Base-by-base conservation (phyloP, 1,284 basidiomycete species). In the Malassezia obtusa region DNA sequence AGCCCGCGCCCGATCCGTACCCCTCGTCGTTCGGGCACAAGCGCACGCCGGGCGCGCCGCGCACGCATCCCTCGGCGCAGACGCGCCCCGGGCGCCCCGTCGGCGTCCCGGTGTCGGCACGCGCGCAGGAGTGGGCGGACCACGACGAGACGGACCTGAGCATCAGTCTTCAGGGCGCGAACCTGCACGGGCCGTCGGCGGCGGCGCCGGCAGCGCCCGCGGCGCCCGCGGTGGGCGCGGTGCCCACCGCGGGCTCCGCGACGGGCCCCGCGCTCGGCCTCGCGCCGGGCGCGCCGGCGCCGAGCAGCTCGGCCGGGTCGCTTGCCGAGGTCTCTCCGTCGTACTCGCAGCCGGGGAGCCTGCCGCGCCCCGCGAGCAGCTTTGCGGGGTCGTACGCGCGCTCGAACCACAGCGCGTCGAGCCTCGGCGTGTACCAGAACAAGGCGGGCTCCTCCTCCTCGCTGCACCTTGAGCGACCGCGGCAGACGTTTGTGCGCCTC, bases 401-500 rank as follows among this genome's bases (percentile, higher is more conserved):
- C 40, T 43, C 40, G 40, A 43, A 43, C 30, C 22, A 43, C 30
- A 26, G 30, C 24, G 30, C 17, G 28, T 38, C 24, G 26, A 50
- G 48, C 24, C 26, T 40, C 8, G 25, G 26, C 17, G 19, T 30
- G 24, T 22, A 26, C 22, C 39, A 50, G 15, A 9, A 38, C 36
- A n/a, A 24, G 32, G n/a, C 12, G 32, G 21, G 39, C 17, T 26
- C 26, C 39, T 45, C 41, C 17, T 45, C 30, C 9, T 17, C 19
- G 14, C 28, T 39, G 17, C 36, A 17, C 26, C 11, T 25, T 10
- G 39, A 50, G 22, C 39, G 48, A 9, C 39, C 37, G 9, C 64
- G 65, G 17, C 50, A 63, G 47, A 72, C 71, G 1, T 69, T 73
- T 54, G 55, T 73, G 38, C 57, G 63, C 36, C 64, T 73, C 26